Evolutionary conservation across 495 filamentous ascomycete genomes (phyloP).

Genomic region (Aspergillus saccharolyticus): DNA sequence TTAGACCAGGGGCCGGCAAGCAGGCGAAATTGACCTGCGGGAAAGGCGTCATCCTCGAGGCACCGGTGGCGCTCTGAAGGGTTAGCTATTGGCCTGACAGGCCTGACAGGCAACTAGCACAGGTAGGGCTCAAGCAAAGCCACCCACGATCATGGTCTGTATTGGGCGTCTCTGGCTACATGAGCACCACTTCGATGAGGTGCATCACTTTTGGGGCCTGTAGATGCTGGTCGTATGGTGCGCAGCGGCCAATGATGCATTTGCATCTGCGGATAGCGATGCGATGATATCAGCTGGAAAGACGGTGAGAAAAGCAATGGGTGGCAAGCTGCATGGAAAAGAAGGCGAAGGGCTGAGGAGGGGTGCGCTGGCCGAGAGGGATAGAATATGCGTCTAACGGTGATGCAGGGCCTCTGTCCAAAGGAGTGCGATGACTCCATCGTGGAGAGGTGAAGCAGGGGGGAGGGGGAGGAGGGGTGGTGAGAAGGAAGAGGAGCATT

Average conservation of each 20-base stretch:
- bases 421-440: not conserved
- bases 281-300: slow-evolving; percentile 6
- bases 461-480: no score
- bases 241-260: slow-evolving; percentile 2
- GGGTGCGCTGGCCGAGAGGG: slow-evolving; percentile 5
- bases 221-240: slow-evolving; percentile 9
- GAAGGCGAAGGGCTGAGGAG: not conserved
- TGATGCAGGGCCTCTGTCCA: not conserved
- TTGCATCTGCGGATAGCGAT: not conserved
- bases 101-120: slow-evolving; percentile 4
- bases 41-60: slow-evolving; percentile 4
- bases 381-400: slow-evolving; percentile 1
- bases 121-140: slow-evolving; percentile 3
- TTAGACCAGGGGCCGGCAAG: not conserved
- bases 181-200: slow-evolving; percentile 7
- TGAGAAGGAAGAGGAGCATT: not conserved
- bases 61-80: not conserved
- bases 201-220: not conserved
- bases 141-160: slow-evolving; percentile 12
- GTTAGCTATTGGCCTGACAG: not conserved
- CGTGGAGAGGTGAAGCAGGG: not conserved
- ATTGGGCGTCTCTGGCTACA: slow-evolving; percentile 13
- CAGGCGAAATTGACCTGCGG: not conserved
- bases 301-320: slow-evolving; percentile 3
- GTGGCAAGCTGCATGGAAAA: slow-evolving; percentile 2